Evolutionary conservation across 1,284 basidiomycete species (phyloP).

Genomic region (Trichosporon sp.): DNA sequence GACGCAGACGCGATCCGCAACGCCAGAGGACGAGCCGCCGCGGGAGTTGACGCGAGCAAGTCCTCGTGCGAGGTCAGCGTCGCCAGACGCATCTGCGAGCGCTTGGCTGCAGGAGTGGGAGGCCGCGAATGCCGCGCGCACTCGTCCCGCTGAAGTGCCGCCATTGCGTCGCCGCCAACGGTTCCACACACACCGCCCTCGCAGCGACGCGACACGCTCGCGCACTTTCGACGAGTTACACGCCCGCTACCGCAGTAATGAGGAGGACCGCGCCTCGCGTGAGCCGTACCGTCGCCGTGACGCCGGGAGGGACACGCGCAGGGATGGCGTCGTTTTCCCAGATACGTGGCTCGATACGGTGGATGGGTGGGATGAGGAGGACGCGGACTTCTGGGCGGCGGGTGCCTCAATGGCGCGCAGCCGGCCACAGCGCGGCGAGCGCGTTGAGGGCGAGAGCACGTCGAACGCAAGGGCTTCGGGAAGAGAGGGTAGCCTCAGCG

Average conservation of each 20-base stretch:
- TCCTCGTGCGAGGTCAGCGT: conserved; percentile 2
- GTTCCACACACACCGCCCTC: conserved; percentile 2
- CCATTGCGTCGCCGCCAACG: background rate
- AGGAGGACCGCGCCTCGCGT: background rate
- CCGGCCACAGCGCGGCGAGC: background rate
- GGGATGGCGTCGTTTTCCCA: conserved; percentile 19
- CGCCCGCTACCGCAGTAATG: background rate
- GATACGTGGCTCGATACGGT: conserved; percentile 9
- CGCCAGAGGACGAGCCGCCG: conserved; percentile 9
- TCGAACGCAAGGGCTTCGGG: background rate
- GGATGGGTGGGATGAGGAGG: background rate
- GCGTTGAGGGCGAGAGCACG: background rate
- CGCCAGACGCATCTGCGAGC: background rate
- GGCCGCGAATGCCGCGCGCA: conserved; percentile 3
- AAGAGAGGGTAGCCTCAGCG: background rate
- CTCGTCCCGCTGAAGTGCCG: conserved; percentile 1
- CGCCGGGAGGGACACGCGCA: conserved; percentile 12
- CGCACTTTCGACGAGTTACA: conserved; percentile 6
- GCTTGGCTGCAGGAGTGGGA: conserved; percentile 15
- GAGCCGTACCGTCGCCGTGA: background rate
- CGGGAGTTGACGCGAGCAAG: background rate
- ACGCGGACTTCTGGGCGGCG: background rate
- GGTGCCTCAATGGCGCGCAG: background rate
- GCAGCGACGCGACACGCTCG: conserved; percentile 1
- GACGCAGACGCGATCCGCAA: background rate